Evolutionary conservation across 495 filamentous ascomycete genomes (phyloP).

Genomic region (Daldinia decipiens): DNA sequence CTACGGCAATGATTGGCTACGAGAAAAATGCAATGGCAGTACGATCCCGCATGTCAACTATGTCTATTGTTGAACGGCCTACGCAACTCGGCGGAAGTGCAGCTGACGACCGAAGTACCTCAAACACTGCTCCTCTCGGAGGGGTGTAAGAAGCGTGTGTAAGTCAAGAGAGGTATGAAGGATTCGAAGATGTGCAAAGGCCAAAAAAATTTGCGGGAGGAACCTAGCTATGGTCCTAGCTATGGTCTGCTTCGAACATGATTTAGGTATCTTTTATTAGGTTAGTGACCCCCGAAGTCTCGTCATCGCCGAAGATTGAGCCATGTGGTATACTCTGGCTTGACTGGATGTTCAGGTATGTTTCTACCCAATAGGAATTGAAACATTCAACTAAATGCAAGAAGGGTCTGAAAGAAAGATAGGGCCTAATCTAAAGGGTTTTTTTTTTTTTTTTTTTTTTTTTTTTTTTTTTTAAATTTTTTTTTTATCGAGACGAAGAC

Average conservation of each 20-base stretch:
- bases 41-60: slow-evolving; percentile 30
- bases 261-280: slow-evolving; percentile 13
- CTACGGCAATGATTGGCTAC: slow-evolving; percentile 22
- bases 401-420: slow-evolving; percentile 28
- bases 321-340: slow-evolving; percentile 13
- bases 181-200: slow-evolving; percentile 28
- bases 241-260: slow-evolving; percentile 14
- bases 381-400: slow-evolving; percentile 30
- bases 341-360: slow-evolving; percentile 13
- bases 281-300: slow-evolving; percentile 21
- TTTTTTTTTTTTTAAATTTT: too few species aligned
- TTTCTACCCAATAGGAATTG: slow-evolving; percentile 33
- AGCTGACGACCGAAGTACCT: slow-evolving; percentile 19
- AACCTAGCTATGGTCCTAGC: slow-evolving; percentile 22
- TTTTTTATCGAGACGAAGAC: slow-evolving; percentile 23
- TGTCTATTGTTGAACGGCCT: slow-evolving; percentile 20
- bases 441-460: too few species aligned
- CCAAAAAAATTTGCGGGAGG: slow-evolving; percentile 28
- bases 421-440: slow-evolving; percentile 35
- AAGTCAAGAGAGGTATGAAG: slow-evolving; percentile 22
- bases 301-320: slow-evolving; percentile 30
- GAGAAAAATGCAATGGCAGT: slow-evolving; percentile 13
- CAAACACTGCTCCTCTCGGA: slow-evolving; percentile 27
- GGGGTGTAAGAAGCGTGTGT: slow-evolving; percentile 16
- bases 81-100: slow-evolving; percentile 22